A percentile compares a stretch with the other conserved stretches of the same genome.
phyloP scores from a whole-genome alignment of 2,329 filamentous ascomycete genomes.

The Diaporthe citriasiana region DNA sequence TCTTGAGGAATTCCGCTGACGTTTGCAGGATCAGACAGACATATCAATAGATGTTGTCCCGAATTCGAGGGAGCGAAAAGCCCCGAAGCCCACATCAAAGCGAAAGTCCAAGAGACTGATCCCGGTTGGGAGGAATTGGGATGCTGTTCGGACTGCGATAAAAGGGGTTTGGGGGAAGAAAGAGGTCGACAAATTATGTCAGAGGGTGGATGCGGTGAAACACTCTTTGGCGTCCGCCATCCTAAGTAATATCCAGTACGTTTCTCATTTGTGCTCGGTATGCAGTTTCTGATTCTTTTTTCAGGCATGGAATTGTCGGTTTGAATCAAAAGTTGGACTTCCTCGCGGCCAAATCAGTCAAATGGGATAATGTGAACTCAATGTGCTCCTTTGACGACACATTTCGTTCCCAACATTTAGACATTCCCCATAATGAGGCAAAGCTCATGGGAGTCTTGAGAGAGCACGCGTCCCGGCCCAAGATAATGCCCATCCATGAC shows the following conservation, averaged over 20 bases:
- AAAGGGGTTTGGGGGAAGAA: neutral
- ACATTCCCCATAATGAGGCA: neutral
- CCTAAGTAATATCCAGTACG: neutral
- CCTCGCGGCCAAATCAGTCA: neutral
- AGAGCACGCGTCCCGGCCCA: neutral
- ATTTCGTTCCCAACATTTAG: neutral
- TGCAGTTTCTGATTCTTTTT: neutral
- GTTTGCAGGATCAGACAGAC: neutral
- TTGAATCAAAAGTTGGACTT: neutral
- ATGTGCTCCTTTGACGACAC: neutral
- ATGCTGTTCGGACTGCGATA: neutral
- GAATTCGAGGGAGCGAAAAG: neutral
- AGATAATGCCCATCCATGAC: neutral
- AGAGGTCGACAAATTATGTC: neutral
- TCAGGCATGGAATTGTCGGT: neutral
- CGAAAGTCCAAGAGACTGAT: neutral
- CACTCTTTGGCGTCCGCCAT: neutral
- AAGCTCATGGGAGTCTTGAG: neutral
- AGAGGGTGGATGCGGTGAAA: neutral
- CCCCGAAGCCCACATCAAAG: neutral
- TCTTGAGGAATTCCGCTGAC: neutral
- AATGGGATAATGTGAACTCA: neutral
- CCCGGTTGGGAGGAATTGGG: neutral
- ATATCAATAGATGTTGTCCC: neutral
- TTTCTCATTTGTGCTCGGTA: neutral